A percentile compares a stretch with the other conserved stretches of the same genome.
phyloP scores from a whole-genome alignment of 176 grass and related monocot genomes.

The Raddia distichophylla region DNA sequence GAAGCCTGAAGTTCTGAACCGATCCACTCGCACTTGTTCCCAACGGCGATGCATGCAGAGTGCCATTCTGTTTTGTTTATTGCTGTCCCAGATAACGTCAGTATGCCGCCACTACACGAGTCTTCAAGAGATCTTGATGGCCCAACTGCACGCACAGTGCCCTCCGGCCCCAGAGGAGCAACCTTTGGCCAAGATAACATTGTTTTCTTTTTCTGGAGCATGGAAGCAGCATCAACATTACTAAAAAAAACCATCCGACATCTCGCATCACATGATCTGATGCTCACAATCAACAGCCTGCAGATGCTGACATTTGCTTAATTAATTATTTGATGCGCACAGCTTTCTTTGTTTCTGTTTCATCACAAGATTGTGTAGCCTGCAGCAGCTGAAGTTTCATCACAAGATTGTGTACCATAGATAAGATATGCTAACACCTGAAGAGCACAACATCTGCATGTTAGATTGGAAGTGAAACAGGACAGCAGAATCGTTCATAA shows the following conservation, averaged over 20 bases:
- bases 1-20: neutral
- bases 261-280: slow-evolving; percentile 6
- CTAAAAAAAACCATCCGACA: slow-evolving; percentile 1
- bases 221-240: neutral
- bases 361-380: no score
- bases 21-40: slow-evolving; percentile 5
- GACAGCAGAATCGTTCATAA: no score
- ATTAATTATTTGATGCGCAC: no score
- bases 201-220: neutral
- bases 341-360: no score
- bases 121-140: neutral
- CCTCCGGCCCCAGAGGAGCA: slow-evolving; percentile 6
- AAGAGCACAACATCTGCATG: no score
- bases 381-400: no score
- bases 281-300: neutral
- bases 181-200: slow-evolving; percentile 31
- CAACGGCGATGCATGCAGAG: neutral
- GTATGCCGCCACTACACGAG: neutral
- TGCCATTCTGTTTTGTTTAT: slow-evolving; percentile 30
- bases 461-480: no score
- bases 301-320: neutral
- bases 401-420: no score
- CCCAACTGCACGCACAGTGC: neutral
- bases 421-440: no score
- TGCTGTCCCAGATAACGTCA: neutral